Percentiles rank a stretch among this genome's conserved stretches.
Conservation (phyloP, 2,329 filamentous ascomycete species). For the Fusarium sublunatum region DNA sequence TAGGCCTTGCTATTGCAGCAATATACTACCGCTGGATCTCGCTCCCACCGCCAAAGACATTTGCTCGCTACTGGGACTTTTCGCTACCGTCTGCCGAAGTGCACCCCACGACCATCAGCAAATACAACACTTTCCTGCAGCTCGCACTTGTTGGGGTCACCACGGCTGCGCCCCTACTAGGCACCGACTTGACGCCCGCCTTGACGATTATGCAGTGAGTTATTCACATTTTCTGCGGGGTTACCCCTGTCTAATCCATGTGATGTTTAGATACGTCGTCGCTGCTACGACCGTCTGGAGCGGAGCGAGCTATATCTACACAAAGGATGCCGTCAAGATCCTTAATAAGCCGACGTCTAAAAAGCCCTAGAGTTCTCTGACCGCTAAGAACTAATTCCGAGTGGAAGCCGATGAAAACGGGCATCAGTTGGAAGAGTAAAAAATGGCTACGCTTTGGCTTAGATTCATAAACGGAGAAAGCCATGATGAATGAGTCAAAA, state of each 20-base stretch:
- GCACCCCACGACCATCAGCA: constrained; percentile 83
- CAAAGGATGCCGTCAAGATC: constrained; percentile 92
- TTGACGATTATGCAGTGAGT: constrained; percentile 74
- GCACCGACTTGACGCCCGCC: constrained; percentile 64
- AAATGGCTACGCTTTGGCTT: constrained; percentile 7
- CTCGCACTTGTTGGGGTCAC: constrained; percentile 86
- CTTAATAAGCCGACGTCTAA: constrained; percentile 56
- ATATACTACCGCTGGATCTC: constrained; percentile 98
- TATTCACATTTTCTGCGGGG: neutral
- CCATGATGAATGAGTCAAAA: neutral
- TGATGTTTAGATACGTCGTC: constrained; percentile 75
- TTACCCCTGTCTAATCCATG: neutral
- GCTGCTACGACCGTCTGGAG: constrained; percentile 93
- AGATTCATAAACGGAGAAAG: neutral
- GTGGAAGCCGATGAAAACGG: constrained; percentile 7
- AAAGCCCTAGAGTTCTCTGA: constrained; percentile 23
- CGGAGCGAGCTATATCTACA: constrained; percentile 90
- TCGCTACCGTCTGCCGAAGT: constrained; percentile 89
- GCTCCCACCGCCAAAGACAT: constrained; percentile 91
- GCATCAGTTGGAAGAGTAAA: neutral
- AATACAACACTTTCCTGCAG: constrained; percentile 94
- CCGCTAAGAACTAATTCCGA: neutral
- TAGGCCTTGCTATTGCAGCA: constrained; percentile 83
- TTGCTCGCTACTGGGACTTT: constrained; percentile 96
- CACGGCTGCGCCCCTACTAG: constrained; percentile 80